Base-by-base conservation (phyloP, 345 rosid species). In the Salix viminalis region DNA sequence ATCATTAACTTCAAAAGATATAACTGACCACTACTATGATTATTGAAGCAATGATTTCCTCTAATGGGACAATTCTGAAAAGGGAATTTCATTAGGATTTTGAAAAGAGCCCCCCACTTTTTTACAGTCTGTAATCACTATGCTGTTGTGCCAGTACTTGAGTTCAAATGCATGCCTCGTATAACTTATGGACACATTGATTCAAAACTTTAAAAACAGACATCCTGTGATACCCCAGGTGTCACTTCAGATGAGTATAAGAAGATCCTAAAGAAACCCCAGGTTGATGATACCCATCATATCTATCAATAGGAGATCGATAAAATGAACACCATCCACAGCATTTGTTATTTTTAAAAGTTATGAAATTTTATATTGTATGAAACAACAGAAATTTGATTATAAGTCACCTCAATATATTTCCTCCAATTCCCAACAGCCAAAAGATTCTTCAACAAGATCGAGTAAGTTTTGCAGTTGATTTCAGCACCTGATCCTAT, bases 351-450 rank as follows among this genome's bases (percentile, higher is more conserved):
- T 21, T 12, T 61, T 18, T 28, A 26, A 13, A 46, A 24, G 41
- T 64, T 61, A 68, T 62, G 41, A 44, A 76, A 64, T 54, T 34
- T 6, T 19, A 44, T 21, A 28, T 36, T 24, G 41, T 10, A 44
- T 24, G 50, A 41, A 41, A 41, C 44, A 41, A 10, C 44, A 56
- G 50, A 46, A 37, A 30, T 34, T 4, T 48, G 26, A 64, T 23
- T 48, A 24, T 28, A 56, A 30, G 41, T 75, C 81, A 91, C 97
- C 99, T 95, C 99, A 1, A 95, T 81, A 86, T 93, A 95, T 82
- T 95, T 95, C 80, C 97, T 93, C 99, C 97, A 93, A 83, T 89
- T 93, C 70, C 94, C 97, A 75, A 81, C 82, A 64, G 89, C 90
- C 85, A 95, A 78, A 79, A 91, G 94, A 86, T 89, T 91, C 83